Conservation (phyloP, 2,329 filamentous ascomycete genomes). For the Microthyrium microscopicum region DNA sequence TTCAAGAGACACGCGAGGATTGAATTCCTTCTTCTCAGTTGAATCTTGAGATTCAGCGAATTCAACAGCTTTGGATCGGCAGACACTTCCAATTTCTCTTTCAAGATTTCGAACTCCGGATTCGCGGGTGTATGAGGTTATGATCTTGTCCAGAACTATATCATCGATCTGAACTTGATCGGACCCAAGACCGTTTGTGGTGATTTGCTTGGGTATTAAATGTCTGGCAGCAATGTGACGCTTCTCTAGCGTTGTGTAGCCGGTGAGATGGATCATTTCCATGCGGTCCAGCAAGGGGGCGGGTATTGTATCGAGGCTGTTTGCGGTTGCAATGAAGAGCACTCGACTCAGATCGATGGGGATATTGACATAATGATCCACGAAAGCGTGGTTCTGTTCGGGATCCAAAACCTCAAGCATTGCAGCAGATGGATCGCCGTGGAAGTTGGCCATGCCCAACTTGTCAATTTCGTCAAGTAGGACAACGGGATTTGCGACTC, state of each 20-base stretch:
- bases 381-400: conserved; percentile 90
- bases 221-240: conserved; percentile 84
- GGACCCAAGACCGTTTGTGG: conserved; percentile 65
- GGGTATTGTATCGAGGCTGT: conserved; percentile 86
- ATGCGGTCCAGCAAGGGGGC: conserved; percentile 88
- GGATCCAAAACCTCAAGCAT: conserved; percentile 97
- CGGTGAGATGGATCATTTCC: conserved; percentile 86
- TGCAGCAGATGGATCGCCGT: conserved; percentile 88
- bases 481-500: conserved; percentile 88
- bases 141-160: conserved; percentile 85
- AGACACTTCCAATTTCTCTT: conserved; percentile 86
- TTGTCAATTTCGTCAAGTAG: conserved; percentile 97
- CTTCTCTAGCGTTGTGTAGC: conserved; percentile 95
- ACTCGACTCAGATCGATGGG: conserved; percentile 94
- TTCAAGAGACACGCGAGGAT: conserved; percentile 52
- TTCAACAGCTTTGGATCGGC: conserved; percentile 87
- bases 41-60: conserved; percentile 79
- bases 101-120: conserved; percentile 92
- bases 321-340: conserved; percentile 93
- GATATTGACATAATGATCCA: conserved; percentile 90
- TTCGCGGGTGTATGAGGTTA: conserved; percentile 91
- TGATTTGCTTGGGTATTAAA: conserved; percentile 90
- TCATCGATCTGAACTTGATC: conserved; percentile 62
- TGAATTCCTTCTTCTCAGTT: conserved; percentile 41
- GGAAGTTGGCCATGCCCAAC: conserved; percentile 75